Percentiles rank a stretch among this genome's conserved stretches.
These are phyloP conservation scores for Aphanomyces euteiches DNA, from an alignment of 352 stramenopile species.

Conservation along the genomic window DNA sequence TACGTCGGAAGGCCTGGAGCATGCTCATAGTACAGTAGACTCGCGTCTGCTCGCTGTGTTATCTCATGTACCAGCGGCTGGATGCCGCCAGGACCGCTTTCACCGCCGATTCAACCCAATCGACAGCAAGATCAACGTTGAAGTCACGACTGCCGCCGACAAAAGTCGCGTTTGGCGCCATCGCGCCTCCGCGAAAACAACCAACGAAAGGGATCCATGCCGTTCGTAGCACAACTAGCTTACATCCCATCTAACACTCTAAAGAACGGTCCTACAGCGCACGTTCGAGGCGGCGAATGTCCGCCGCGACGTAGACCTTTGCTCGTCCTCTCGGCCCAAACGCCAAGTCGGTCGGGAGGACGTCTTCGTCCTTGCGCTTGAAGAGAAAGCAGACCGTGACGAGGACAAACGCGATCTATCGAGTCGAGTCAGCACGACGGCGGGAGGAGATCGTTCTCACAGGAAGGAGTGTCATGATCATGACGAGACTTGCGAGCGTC, in stretches of 20 bases:
- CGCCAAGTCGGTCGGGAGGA: constrained; percentile 45
- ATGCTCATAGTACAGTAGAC: background rate
- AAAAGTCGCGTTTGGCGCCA: background rate
- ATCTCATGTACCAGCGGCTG: constrained; percentile 24
- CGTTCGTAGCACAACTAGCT: no score
- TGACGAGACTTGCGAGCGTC: background rate
- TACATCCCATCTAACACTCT: no score
- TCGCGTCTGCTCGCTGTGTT: constrained; percentile 11
- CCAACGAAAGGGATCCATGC: background rate
- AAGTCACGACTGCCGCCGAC: background rate
- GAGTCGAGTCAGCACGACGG: background rate
- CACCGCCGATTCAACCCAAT: background rate
- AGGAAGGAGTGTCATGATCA: background rate
- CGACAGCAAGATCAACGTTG: background rate
- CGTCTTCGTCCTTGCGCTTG: constrained; percentile 67
- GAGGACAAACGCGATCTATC: constrained; percentile 52
- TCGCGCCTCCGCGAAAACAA: constrained; percentile 10
- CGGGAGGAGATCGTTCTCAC: background rate
- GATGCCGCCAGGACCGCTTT: background rate
- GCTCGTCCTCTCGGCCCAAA: constrained; percentile 38
- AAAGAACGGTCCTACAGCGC: no score
- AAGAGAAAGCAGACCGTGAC: constrained; percentile 60
- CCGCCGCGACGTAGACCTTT: constrained; percentile 18
- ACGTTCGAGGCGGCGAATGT: constrained; percentile 19
- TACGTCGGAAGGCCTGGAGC: background rate